Conservation (phyloP, 2,329 filamentous ascomycete species). For the Apiospora saccharicola region DNA sequence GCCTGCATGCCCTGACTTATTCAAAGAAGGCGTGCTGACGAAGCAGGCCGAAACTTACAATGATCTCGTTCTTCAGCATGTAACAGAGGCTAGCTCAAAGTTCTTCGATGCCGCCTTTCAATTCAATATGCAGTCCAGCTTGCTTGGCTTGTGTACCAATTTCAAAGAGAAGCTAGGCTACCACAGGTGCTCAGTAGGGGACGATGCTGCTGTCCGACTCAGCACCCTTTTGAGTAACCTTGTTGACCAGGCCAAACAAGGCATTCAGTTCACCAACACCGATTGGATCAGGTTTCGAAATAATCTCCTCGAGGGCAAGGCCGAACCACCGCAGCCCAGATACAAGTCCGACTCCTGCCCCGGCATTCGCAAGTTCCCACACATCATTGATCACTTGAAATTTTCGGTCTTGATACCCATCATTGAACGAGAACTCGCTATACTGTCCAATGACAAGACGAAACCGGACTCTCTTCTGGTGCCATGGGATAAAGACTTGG, state of each 20-base stretch:
- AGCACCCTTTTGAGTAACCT: constrained; percentile 61
- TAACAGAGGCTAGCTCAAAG: constrained; percentile 42
- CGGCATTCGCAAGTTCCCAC: constrained; percentile 39
- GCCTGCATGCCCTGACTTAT: constrained; percentile 53
- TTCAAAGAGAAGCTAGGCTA: constrained; percentile 72
- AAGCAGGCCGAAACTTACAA: constrained; percentile 56
- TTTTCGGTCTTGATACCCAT: constrained; percentile 57
- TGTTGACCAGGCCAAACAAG: constrained; percentile 66
- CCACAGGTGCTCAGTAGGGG: constrained; percentile 57
- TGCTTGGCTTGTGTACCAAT: constrained; percentile 70
- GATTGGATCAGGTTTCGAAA: constrained; percentile 50
- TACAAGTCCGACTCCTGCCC: constrained; percentile 52
- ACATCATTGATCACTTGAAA: constrained; percentile 71
- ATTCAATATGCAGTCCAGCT: constrained; percentile 63
- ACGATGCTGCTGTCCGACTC: constrained; percentile 53
- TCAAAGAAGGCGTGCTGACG: constrained; percentile 55
- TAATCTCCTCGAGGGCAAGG: constrained; percentile 31
- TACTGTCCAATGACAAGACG: constrained; percentile 38
- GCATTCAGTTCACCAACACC: constrained; percentile 54
- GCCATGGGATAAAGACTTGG: constrained; percentile 21
- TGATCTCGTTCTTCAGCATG: constrained; percentile 46
- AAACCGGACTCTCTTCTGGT: background rate
- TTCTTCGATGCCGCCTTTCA: constrained; percentile 62
- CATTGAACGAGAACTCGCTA: constrained; percentile 47
- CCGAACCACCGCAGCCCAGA: constrained; percentile 44